Percentiles rank a stretch among this genome's conserved stretches.
phyloP scores from a whole-genome alignment of 2,329 filamentous ascomycete genomes.

The Penicillium sp. region DNA sequence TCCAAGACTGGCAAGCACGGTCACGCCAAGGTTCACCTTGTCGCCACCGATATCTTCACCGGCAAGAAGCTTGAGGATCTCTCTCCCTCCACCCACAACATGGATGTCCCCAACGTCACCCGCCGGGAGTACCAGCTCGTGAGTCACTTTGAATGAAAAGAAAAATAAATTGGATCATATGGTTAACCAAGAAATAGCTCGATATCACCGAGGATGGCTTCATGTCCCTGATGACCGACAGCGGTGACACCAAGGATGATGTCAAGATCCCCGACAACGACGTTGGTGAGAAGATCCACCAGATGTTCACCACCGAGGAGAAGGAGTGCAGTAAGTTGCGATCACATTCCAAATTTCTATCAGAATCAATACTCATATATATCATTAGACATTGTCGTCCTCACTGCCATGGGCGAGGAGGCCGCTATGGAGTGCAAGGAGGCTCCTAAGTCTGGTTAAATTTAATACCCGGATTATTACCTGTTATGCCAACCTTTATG shows the following conservation, averaged over 20 bases:
- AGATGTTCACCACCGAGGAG: constrained; percentile 75
- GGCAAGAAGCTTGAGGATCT: constrained; percentile 99
- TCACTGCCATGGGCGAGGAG: constrained; percentile 96
- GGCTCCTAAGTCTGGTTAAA: constrained; percentile 54
- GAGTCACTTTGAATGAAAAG: constrained; percentile 47
- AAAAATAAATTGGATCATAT: too few relatives aligned
- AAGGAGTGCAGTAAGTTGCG: constrained; percentile 87
- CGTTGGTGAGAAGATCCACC: constrained; percentile 79
- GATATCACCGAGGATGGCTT: constrained; percentile 92
- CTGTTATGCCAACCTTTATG: constrained; percentile 33
- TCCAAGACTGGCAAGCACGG: constrained; percentile 99
- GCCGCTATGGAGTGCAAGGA: constrained; percentile 91
- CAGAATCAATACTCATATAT: not conserved
- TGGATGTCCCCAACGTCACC: constrained; percentile 87
- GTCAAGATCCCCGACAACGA: constrained; percentile 91
- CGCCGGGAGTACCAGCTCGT: constrained; percentile 93
- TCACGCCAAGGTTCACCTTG: constrained; percentile 99
- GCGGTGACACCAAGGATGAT: constrained; percentile 88
- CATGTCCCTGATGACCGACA: constrained; percentile 88
- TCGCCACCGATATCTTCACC: constrained; percentile 99
- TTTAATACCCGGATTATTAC: constrained; percentile 24
- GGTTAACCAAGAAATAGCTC: constrained; percentile 56
- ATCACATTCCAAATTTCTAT: not conserved
- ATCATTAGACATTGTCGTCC: constrained; percentile 76
- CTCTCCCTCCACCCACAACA: constrained; percentile 86